Conservation (phyloP, 2,329 filamentous ascomycete species). For the Hypoxylon sp. region DNA sequence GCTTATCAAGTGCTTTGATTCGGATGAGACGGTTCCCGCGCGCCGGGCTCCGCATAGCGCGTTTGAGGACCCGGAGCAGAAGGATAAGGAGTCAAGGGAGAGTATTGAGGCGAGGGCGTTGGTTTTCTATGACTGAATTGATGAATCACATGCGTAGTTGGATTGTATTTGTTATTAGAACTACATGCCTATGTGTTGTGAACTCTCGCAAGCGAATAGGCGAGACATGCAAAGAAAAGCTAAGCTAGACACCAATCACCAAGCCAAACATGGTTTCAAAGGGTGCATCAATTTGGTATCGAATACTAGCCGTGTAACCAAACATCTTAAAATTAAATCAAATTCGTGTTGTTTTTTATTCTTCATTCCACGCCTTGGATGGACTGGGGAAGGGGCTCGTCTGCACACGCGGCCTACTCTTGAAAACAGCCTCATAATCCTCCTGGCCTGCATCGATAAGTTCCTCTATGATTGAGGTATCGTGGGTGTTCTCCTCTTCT, state of each 20-base stretch:
- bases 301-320: constrained; percentile 20
- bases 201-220: neutral
- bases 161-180: neutral
- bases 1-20: constrained; percentile 73
- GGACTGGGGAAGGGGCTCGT: constrained; percentile 77
- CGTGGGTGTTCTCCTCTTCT: constrained; percentile 60
- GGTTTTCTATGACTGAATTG: constrained; percentile 61
- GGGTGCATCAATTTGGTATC: constrained; percentile 40
- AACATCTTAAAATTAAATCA: constrained; percentile 8
- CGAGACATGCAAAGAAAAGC: neutral
- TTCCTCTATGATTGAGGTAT: constrained; percentile 64
- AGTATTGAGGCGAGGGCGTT: constrained; percentile 71
- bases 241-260: neutral
- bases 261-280: neutral
- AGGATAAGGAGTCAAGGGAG: constrained; percentile 60
- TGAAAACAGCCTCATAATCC: constrained; percentile 81
- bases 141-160: constrained; percentile 22
- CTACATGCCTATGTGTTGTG: neutral
- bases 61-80: constrained; percentile 65
- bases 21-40: constrained; percentile 62
- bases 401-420: constrained; percentile 84
- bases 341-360: constrained; percentile 18
- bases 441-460: constrained; percentile 75
- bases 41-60: constrained; percentile 68
- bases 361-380: constrained; percentile 51